Conservation (phyloP, 2,329 filamentous ascomycete species). For the Sporothrix globosa region DNA sequence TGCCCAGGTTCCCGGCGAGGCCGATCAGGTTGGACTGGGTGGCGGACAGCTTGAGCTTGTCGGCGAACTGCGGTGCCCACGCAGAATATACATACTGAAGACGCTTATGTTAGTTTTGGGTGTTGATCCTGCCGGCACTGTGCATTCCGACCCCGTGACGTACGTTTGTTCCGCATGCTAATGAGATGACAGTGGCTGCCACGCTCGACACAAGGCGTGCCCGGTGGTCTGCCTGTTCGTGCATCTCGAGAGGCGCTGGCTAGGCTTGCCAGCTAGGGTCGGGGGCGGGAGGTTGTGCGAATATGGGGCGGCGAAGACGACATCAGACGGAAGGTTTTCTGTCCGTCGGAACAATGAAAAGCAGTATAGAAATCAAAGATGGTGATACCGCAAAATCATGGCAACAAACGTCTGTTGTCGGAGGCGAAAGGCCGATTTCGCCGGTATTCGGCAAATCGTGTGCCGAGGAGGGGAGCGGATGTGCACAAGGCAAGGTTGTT, state of each 20-base stretch:
- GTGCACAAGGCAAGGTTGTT: not conserved
- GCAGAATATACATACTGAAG: slow-evolving; percentile 93
- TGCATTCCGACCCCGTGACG: not conserved
- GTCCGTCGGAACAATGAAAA: not conserved
- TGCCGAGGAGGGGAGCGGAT: slow-evolving; percentile 14
- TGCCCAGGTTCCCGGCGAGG: slow-evolving; percentile 82
- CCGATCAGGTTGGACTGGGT: slow-evolving; percentile 92
- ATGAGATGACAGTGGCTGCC: slow-evolving; percentile 48
- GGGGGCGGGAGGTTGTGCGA: not conserved
- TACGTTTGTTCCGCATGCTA: too few species aligned
- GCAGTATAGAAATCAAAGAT: not conserved
- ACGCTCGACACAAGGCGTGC: slow-evolving; percentile 80
- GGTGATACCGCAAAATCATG: slow-evolving; percentile 11
- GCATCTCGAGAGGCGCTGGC: slow-evolving; percentile 31
- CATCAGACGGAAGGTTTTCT: not conserved
- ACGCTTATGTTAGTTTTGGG: not conserved
- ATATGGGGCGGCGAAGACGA: not conserved
- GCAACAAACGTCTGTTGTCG: not conserved
- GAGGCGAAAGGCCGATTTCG: not conserved
- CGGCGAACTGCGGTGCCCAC: slow-evolving; percentile 94
- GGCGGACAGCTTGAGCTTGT: slow-evolving; percentile 82
- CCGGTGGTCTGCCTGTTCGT: slow-evolving; percentile 39
- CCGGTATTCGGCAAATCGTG: slow-evolving; percentile 24
- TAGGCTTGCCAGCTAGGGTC: not conserved
- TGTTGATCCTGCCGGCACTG: not conserved